Evolutionary conservation across 257 asterid genomes (phyloP), one percentile per base, ranked within the genome.

Genomic region (Solanum gandarillasii): DNA sequence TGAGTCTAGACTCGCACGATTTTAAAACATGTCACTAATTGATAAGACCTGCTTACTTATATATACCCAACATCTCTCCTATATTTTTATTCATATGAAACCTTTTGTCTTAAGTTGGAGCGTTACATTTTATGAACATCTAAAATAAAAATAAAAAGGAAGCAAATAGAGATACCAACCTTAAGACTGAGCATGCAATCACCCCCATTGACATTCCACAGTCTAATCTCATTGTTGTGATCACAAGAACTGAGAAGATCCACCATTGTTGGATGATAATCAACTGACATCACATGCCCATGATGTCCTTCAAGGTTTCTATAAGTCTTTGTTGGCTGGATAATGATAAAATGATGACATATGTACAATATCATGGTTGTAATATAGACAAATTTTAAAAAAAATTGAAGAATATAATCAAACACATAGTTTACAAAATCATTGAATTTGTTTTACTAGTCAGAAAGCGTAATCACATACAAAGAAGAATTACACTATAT

Each of bases 1-100:
- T 16, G 2, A 0, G 4, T 0, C 3, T 52, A 52, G 62, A 0
- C 4, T 0, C 0, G n/a, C n/a, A 18, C 10, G 1, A 2, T 18
- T 7, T 18, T 55, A 55, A 55, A 0, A 55, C n/a, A 0, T 0
- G 0, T 55, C 10, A 55, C 62, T 52, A 18, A 1, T 6, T 55
- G 10, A 18, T 18, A 55, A 55, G 10, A 18, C n/a, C 0, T 6
- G 1, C n/a, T 48, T 48, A 48, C 23, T 55, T 55, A 6, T 7
- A 18, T 1, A 52, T 18, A 55, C 65, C 65, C 4, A 55, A 18
- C 4, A 55, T 55, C 62, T 55, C 10, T 55, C 1, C 4, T 52
- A 2, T 52, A 2, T 5, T 16, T 48, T 48, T 48, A 2, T 2
- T 0, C 0, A 5, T 14, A 2, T 1, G 0, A 2, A 16, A 52